phyloP scores from a whole-genome alignment of 805 yeast genomes.

The Brettanomyces custersianus region DNA sequence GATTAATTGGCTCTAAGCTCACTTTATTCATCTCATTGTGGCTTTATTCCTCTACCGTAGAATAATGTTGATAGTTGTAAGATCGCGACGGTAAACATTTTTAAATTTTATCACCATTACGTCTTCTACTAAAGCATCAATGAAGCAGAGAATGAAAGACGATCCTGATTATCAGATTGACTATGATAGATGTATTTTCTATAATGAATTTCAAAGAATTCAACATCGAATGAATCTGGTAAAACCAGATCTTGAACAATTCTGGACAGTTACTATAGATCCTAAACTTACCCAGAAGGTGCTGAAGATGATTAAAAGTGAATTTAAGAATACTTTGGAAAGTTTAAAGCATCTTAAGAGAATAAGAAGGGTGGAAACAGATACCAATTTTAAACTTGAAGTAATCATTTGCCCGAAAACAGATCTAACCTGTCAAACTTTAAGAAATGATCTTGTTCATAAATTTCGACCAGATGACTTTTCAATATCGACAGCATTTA shows the following conservation, averaged over 20 bases:
- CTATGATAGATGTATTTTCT: slow-evolving; percentile 30
- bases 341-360: slow-evolving; percentile 43
- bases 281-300: slow-evolving; percentile 26
- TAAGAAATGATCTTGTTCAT: slow-evolving; percentile 17
- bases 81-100: too few species aligned
- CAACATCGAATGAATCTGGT: slow-evolving; percentile 19
- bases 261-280: slow-evolving; percentile 35
- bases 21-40: too few species aligned
- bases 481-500: slow-evolving; percentile 18
- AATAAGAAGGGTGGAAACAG: slow-evolving; percentile 23
- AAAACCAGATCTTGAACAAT: slow-evolving; percentile 24
- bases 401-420: slow-evolving; percentile 41
- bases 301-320: slow-evolving; percentile 17
- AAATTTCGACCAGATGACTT: slow-evolving; percentile 7
- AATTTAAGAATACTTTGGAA: slow-evolving; percentile 19
- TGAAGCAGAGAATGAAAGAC: slow-evolving; percentile 24
- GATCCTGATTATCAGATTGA: slow-evolving; percentile 24
- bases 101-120: too few species aligned
- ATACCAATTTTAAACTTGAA: slow-evolving; percentile 10
- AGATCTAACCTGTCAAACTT: slow-evolving; percentile 16
- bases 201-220: slow-evolving; percentile 32
- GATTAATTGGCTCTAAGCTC: too few species aligned
- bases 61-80: too few species aligned
- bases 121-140: too few species aligned
- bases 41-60: too few species aligned